Evolutionary conservation across 1,284 basidiomycete species (phyloP), one percentile per base, ranked within the genome.

Genomic region (Ganoderma sinense): DNA sequence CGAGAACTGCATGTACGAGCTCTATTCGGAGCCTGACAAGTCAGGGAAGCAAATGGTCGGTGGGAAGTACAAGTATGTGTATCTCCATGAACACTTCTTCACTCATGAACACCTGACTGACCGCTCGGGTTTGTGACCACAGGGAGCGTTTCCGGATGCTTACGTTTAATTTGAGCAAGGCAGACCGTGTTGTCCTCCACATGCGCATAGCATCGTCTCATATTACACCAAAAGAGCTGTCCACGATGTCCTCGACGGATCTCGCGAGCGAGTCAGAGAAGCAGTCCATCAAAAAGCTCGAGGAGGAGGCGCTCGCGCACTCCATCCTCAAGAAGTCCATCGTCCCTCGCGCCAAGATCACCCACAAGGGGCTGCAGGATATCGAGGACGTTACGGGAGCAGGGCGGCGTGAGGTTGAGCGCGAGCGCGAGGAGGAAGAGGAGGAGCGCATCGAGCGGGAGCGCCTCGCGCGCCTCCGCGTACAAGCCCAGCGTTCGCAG

Each of bases 361-460:
- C 94, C 26, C 95, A 96, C 83, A 96, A 96, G 81, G 95, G 95
- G 69, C 82, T 95, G 71, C 91, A 96, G 83, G 90, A 94, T 75
- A 94, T 96, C 75, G 95, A 96, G 79, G 90, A 91, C 79, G 82
- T 90, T 64, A 87, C 88, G 71, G 91, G 88, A n/a, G 84, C 86
- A 56, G 72, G 79, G 43, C 81, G 82, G 71, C 84, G 87, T 76
- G 84, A 89, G 73, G 83, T 85, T 71, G 89, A 91, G 75, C 82
- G 85, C 61, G 86, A 89, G 71, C 82, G 81, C 68, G 83, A 84
- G 75, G 85, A 89, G 65, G 81, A 82, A 55, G 84, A 85, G 77
- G 89, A 91, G 70, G 89, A 90, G 69, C 84, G 86, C 73, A 83
- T 88, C 73, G 91, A 91, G 75, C 81, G 88, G 76, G 92, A 92